A percentile compares a stretch with the other conserved stretches of the same genome.
These are phyloP conservation scores for Triangularia setosa DNA, from an alignment of 2,329 filamentous ascomycete genomes.

Conservation along the genomic window DNA sequence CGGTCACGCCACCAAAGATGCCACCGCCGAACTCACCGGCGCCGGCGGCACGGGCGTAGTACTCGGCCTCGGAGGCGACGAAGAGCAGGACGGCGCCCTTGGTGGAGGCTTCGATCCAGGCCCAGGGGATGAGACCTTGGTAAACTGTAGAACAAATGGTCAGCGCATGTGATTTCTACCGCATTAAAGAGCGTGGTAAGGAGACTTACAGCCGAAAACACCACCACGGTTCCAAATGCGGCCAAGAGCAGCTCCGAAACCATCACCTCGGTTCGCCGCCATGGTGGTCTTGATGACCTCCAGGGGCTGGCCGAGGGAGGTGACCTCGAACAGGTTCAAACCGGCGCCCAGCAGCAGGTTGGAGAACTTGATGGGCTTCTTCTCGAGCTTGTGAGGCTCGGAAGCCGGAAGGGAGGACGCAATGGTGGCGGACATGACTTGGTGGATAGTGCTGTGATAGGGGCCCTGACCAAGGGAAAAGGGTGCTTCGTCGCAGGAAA, in stretches of 20 bases:
- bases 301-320: slow-evolving; percentile 69
- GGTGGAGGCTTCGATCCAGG: slow-evolving; percentile 99
- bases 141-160: slow-evolving; percentile 66
- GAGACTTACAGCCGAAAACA: slow-evolving; percentile 82
- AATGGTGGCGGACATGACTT: slow-evolving; percentile 60
- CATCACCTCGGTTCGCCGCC: slow-evolving; percentile 91
- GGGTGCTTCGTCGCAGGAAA: slow-evolving; percentile 74
- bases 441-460: slow-evolving; percentile 48
- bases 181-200: background rate
- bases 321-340: slow-evolving; percentile 91
- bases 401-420: slow-evolving; percentile 48
- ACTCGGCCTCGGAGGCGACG: slow-evolving; percentile 97
- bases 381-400: slow-evolving; percentile 65
- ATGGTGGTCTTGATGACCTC: slow-evolving; percentile 99
- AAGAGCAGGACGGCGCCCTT: slow-evolving; percentile 99
- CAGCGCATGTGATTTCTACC: slow-evolving; percentile 20
- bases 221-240: slow-evolving; percentile 94
- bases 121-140: slow-evolving; percentile 98
- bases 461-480: slow-evolving; percentile 98
- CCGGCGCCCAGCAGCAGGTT: slow-evolving; percentile 92
- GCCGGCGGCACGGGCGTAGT: slow-evolving; percentile 78
- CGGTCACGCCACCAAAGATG: slow-evolving; percentile 86
- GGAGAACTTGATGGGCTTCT: slow-evolving; percentile 99
- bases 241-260: slow-evolving; percentile 73
- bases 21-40: slow-evolving; percentile 83